Evolutionary conservation across 495 filamentous ascomycete species (phyloP).

Genomic region (Daldinia decipiens): DNA sequence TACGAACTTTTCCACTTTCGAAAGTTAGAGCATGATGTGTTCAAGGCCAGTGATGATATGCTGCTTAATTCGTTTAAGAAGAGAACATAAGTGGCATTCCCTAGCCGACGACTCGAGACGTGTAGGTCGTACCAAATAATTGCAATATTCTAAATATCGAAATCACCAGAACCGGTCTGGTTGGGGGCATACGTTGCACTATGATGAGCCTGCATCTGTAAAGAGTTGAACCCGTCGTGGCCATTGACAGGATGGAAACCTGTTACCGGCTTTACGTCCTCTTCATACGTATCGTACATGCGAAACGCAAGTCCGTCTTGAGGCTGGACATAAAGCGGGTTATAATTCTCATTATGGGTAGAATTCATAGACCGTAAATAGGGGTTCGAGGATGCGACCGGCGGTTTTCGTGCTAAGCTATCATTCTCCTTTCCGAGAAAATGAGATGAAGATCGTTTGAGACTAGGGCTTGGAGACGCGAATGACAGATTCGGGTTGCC

Average conservation of each 20-base stretch:
- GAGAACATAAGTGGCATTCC: background rate
- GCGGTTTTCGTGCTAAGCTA: conserved; percentile 30
- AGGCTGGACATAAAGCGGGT: conserved; percentile 54
- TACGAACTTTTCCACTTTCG: background rate
- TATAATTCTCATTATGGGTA: conserved; percentile 49
- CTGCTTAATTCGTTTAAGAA: background rate
- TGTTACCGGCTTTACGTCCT: conserved; percentile 46
- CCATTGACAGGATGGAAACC: conserved; percentile 47
- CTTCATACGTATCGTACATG: conserved; percentile 46
- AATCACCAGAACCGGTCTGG: conserved; percentile 16
- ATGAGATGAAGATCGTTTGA: conserved; percentile 33
- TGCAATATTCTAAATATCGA: conserved; percentile 7
- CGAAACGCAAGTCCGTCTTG: conserved; percentile 49
- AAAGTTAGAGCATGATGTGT: background rate
- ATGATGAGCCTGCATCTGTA: conserved; percentile 39
- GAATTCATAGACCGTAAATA: conserved; percentile 50
- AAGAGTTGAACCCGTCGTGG: conserved; percentile 30
- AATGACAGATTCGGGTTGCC: conserved; percentile 47
- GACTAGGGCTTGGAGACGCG: conserved; percentile 25
- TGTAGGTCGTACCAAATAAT: background rate
- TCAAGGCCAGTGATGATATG: background rate
- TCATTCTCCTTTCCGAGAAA: conserved; percentile 43
- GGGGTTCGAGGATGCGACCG: conserved; percentile 38
- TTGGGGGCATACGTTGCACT: conserved; percentile 12
- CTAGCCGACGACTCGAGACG: background rate